Conservation (phyloP, 2,329 filamentous ascomycete species). For the Xylaria sp. region DNA sequence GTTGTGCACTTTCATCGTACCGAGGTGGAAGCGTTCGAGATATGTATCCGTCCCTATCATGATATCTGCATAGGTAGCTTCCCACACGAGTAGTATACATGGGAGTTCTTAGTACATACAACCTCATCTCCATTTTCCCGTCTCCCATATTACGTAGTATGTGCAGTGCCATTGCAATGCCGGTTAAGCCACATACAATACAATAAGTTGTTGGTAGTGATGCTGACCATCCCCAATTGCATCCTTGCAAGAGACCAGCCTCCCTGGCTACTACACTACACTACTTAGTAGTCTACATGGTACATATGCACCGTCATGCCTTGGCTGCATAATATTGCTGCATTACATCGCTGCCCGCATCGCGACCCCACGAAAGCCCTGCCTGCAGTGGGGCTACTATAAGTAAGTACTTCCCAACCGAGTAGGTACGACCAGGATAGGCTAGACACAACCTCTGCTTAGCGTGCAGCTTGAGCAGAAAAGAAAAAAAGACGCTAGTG, state of each 20-base stretch:
- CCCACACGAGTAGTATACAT: not conserved
- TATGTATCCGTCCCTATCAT: not conserved
- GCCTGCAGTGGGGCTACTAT: constrained; percentile 23
- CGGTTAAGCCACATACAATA: constrained; percentile 11
- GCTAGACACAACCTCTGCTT: constrained; percentile 11
- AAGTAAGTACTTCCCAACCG: constrained; percentile 11
- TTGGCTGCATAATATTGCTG: constrained; percentile 48
- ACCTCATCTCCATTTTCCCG: constrained; percentile 6
- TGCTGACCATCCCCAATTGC: constrained; percentile 23
- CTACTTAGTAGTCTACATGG: too few relatives aligned
- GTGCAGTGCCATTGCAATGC: constrained; percentile 8
- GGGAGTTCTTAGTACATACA: not conserved
- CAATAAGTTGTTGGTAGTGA: not conserved
- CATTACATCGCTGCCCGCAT: constrained; percentile 41
- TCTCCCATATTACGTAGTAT: constrained; percentile 13
- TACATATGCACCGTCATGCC: constrained; percentile 30
- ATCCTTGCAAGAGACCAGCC: constrained; percentile 38
- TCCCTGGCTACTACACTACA: constrained; percentile 26
- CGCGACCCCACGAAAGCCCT: constrained; percentile 32
- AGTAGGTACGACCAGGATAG: constrained; percentile 23
- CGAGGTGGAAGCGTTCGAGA: not conserved
- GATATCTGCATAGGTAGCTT: not conserved
- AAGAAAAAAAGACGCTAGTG: constrained; percentile 42
- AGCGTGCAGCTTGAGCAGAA: constrained; percentile 28
- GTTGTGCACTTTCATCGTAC: not conserved